Conservation (phyloP, 2,329 filamentous ascomycete genomes). For the Sordariomycetes sp. region DNA sequence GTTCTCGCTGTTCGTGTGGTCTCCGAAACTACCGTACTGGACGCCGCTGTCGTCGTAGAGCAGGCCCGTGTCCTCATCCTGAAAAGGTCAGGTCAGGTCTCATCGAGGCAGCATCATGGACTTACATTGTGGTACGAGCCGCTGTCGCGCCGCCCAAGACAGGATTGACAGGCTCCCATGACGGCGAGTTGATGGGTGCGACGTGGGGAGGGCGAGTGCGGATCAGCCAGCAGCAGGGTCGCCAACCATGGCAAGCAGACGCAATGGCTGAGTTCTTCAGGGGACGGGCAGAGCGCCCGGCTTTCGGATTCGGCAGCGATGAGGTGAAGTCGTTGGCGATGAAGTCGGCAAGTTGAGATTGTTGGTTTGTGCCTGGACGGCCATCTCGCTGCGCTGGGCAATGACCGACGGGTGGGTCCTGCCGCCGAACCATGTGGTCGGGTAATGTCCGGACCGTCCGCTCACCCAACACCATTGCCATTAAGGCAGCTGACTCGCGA, state of each 20-base stretch:
- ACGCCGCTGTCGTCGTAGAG: slow-evolving; percentile 53
- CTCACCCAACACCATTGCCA: background rate
- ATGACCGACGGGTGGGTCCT: slow-evolving; percentile 4
- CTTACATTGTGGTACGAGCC: slow-evolving; percentile 48
- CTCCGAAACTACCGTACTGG: slow-evolving; percentile 55
- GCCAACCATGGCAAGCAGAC: no score
- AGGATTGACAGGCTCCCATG: slow-evolving; percentile 56
- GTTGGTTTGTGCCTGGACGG: no score
- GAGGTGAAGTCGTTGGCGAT: no score
- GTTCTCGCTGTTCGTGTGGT: slow-evolving; percentile 44
- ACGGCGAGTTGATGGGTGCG: no score
- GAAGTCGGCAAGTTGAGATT: no score
- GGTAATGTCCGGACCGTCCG: slow-evolving; percentile 2
- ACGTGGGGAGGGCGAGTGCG: no score
- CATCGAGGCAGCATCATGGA: slow-evolving; percentile 2
- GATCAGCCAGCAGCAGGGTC: no score
- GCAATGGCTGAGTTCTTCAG: no score
- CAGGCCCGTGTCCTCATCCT: slow-evolving; percentile 49
- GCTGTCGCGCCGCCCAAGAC: slow-evolving; percentile 41
- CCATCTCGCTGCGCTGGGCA: no score
- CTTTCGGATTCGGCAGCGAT: no score
- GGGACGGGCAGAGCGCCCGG: no score
- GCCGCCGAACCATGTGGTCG: background rate
- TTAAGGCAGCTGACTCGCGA: background rate
- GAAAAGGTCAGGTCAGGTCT: slow-evolving; percentile 5